These are phyloP conservation scores for Martensiomyces pterosporus DNA, from an alignment of 192 early-diverging fungal genomes.

Conservation along the genomic window DNA sequence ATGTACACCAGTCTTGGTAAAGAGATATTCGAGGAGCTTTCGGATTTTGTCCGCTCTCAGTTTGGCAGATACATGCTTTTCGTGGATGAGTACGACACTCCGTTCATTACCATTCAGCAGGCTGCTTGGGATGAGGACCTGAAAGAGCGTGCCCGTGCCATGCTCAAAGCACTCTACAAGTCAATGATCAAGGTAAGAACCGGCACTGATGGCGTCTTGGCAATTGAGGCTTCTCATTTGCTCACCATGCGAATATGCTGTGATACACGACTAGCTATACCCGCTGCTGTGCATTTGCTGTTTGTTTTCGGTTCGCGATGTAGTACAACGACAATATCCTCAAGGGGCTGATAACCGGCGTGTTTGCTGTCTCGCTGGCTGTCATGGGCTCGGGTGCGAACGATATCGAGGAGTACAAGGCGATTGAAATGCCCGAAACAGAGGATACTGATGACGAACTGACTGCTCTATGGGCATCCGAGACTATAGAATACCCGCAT, in stretches of 20 bases:
- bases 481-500: no score
- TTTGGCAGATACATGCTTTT: conserved; percentile 33
- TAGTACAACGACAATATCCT: conserved; percentile 19
- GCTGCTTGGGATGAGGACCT: conserved; percentile 11
- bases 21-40: conserved; percentile 11
- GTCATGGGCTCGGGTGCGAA: conserved; percentile 40
- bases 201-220: no score
- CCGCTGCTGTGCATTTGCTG: no score
- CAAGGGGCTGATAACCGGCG: conserved; percentile 31
- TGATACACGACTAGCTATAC: neutral
- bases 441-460: conserved; percentile 27
- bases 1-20: neutral
- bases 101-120: conserved; percentile 30
- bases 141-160: conserved; percentile 4
- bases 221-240: no score
- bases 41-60: neutral
- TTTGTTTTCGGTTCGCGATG: no score
- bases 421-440: conserved; percentile 24
- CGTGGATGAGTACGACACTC: conserved; percentile 41
- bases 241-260: no score
- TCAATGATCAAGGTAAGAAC: conserved; percentile 33
- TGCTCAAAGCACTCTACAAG: conserved; percentile 22
- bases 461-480: conserved; percentile 14
- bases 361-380: conserved; percentile 39
- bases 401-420: conserved; percentile 39